Base-by-base conservation (phyloP, 2,329 filamentous ascomycete genomes). In the Phialemonium atrogriseum region DNA sequence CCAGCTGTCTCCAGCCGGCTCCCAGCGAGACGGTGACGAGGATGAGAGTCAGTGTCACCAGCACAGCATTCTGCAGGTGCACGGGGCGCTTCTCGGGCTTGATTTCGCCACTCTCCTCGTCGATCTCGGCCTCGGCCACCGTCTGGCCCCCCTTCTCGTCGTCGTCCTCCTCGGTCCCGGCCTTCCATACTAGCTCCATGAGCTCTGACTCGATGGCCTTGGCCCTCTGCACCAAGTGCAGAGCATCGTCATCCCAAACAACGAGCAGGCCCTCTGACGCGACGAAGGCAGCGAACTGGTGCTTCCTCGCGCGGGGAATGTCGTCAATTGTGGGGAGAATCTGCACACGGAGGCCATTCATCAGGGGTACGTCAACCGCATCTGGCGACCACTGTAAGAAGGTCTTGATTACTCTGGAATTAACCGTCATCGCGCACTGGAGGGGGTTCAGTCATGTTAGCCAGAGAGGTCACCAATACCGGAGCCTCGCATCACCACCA, bases 231-330 rank as follows among this genome's bases (percentile, higher is more conserved):
- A 87, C 65, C 7, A 89, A 61, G 47, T 85, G 76, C 34, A 80
- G 64, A 1, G 83, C 73, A 35, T 88, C 81, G 43, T 89, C 84
- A 43, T 89, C 84, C 84, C 84, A 91, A 1, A 89, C 82, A 2
- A 89, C 63, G 2, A 91, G 61, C 5, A 88, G 62, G 5, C 74
- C 73, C 39, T 84, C 77, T 0, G 72, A 73, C 3, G 80, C 77
- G 24, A 89, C 68, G 50, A 89, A 88, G 7, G 84, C 84, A 10
- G 83, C 84, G 42, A 82, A 87, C 50, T 89, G 84, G 51, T 85
- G 75, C 52, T 85, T 88, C 37, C 83, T 70, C 5, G 81, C 82
- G 24, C 74, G 67, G 0, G 76, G 68, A 4, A 87, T 66, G 47
- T 86, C 80, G 11, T 80, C 72, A 27, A 87, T 70, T 0, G 74